phyloP scores from a whole-genome alignment of 805 yeast species.

The Grigorovia transvaalensis region DNA sequence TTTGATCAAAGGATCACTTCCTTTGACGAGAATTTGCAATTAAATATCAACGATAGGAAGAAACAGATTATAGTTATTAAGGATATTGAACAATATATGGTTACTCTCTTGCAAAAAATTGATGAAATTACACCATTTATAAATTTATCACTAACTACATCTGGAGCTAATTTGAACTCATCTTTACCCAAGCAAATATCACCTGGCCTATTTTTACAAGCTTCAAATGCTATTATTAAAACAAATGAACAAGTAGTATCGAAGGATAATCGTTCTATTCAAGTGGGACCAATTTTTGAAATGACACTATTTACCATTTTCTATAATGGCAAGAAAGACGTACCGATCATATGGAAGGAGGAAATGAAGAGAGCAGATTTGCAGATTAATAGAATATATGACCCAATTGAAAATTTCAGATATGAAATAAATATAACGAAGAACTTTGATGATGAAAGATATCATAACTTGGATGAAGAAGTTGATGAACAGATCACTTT shows the following conservation, averaged over 20 bases:
- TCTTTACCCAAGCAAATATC: constrained; percentile 44
- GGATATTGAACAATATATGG: constrained; percentile 42
- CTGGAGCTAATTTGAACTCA: constrained; percentile 51
- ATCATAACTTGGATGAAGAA: constrained; percentile 48
- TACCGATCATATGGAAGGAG: constrained; percentile 61
- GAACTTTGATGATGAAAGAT: constrained; percentile 58
- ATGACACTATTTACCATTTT: constrained; percentile 53
- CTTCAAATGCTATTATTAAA: constrained; percentile 37
- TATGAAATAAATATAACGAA: constrained; percentile 44
- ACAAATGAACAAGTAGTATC: constrained; percentile 5
- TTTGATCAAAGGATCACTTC: constrained; percentile 42
- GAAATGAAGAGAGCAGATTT: constrained; percentile 49
- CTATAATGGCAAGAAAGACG: constrained; percentile 34
- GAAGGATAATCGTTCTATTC: constrained; percentile 9
- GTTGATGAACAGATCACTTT: constrained; percentile 26
- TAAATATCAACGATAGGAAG: constrained; percentile 20
- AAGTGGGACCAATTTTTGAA: constrained; percentile 52
- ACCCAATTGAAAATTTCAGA: constrained; percentile 18
- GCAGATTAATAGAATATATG: constrained; percentile 27
- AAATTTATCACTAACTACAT: constrained; percentile 53
- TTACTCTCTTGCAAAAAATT: constrained; percentile 38
- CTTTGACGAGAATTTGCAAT: constrained; percentile 23
- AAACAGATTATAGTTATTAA: constrained; percentile 30
- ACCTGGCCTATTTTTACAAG: constrained; percentile 57
- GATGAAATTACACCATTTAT: constrained; percentile 63